These are phyloP conservation scores for Fusarium sp. DNA, from an alignment of 2,329 filamentous ascomycete species.

Conservation along the genomic window DNA sequence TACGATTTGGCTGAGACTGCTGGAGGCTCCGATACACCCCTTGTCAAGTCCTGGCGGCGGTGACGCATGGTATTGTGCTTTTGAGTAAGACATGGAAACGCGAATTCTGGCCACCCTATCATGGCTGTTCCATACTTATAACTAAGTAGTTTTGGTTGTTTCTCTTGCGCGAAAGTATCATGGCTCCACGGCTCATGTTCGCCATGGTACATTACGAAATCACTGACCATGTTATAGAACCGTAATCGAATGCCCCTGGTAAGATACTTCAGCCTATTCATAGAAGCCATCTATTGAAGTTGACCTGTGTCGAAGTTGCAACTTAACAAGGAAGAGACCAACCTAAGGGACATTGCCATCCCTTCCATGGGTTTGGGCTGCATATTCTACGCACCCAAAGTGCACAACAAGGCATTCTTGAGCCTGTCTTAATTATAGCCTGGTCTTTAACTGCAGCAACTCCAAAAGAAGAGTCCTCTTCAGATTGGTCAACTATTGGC, in stretches of 20 bases:
- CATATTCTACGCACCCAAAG: background rate
- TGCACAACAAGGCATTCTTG: background rate
- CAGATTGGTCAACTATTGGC: background rate
- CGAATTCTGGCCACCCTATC: background rate
- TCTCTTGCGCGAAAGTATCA: rapidly evolving
- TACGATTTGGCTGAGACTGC: slow-evolving; percentile 37
- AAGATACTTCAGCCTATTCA: rapidly evolving
- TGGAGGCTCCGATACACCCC: too few relatives aligned
- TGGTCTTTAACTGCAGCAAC: background rate
- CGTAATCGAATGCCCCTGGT: rapidly evolving
- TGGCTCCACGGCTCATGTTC: rapidly evolving
- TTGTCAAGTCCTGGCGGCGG: rapidly evolving
- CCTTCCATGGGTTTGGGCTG: background rate
- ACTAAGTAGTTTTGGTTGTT: rapidly evolving
- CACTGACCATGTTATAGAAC: background rate
- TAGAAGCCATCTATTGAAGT: background rate
- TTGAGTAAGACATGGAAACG: rapidly evolving
- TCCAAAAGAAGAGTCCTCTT: background rate
- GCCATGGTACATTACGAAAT: rapidly evolving
- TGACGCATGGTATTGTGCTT: background rate
- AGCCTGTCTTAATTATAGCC: background rate
- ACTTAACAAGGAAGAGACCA: too few relatives aligned
- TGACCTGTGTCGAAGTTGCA: rapidly evolving
- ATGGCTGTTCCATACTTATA: background rate
- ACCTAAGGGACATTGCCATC: too few relatives aligned